A percentile compares a stretch with the other conserved stretches of the same genome.
phyloP scores from a whole-genome alignment of 331 rosid species.

The Malus hybrid region DNA sequence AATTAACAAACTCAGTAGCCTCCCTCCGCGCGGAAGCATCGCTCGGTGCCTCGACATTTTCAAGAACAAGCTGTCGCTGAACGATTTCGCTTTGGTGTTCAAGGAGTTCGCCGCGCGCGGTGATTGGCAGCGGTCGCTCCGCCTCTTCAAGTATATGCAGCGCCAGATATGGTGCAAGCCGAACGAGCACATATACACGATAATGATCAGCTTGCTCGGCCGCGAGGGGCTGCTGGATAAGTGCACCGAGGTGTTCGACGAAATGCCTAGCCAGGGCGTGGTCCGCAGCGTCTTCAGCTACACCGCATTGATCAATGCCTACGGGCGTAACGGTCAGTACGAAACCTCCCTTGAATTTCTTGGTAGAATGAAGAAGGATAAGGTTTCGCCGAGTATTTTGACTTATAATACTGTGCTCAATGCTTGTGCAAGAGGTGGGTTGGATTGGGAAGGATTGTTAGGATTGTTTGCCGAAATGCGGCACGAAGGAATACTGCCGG shows the following conservation, averaged over 20 bases:
- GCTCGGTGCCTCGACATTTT: conserved; percentile 87
- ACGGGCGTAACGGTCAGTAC: conserved; percentile 78
- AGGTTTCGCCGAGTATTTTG: conserved; percentile 59
- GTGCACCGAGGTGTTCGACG: conserved; percentile 76
- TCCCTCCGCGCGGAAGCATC: conserved; percentile 96
- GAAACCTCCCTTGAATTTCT: conserved; percentile 55
- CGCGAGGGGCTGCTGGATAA: conserved; percentile 80
- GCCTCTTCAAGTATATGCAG: conserved; percentile 92
- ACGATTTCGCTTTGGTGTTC: conserved; percentile 85
- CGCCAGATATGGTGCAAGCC: conserved; percentile 99
- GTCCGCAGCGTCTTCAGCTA: conserved; percentile 63
- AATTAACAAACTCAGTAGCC: conserved; percentile 76
- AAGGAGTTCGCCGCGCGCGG: conserved; percentile 95
- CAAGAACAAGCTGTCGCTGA: conserved; percentile 80
- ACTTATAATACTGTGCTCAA: conserved; percentile 86
- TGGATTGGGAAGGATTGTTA: conserved; percentile 90
- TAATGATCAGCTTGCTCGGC: conserved; percentile 75
- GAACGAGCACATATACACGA: conserved; percentile 77
- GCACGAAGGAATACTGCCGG: conserved; percentile 90
- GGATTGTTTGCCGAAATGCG: conserved; percentile 98
- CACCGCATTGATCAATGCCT: conserved; percentile 83
- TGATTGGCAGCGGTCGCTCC: conserved; percentile 87
- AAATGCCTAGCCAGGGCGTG: conserved; percentile 79
- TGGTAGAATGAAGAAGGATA: conserved; percentile 61
- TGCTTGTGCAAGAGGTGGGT: conserved; percentile 91